Evolutionary conservation across 371 early-diverging fungal genomes (phyloP), one percentile per base, ranked within the genome.

Genomic region (Mortierella sp.): DNA sequence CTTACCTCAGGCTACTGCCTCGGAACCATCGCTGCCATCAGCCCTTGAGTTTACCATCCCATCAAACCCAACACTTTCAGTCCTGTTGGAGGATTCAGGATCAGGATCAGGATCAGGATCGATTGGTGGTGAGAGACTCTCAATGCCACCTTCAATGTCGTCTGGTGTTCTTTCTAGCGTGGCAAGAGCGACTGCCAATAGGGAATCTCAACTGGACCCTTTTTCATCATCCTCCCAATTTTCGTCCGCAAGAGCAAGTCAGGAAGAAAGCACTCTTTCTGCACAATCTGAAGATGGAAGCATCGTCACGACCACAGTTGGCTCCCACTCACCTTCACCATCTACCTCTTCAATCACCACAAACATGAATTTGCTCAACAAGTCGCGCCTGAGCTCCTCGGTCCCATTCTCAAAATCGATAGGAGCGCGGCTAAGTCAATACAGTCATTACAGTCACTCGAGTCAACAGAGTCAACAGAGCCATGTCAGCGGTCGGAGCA

Each of bases 391-490:
- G 14, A 67, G 72, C 20, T 47, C 72, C 14, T 77, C 71, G 2
- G 68, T 49, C 1, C 72, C 77, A 11, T 71, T 71, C 57, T 22
- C 71, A 14, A 77, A 71, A 28, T 71, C 77, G 37, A 64, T 67
- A 5, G 43, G 61, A 20, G 55, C 72, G 0, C 66, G 78, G 1
- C 63, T 77, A 24, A 78, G 78, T 20, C 73, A 73, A 32, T 66
- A 62, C 57, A 78, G 78, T 45, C 73, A 78, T 28, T 52, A 76
- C 54, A 67, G 71, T 26, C 78, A 78, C 37, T 73, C 74, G 22
- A 78, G 78, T 47, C 78, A 78, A 26, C 78, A 68, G 14, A 73
- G 74, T 49, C 73, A 73, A 26, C 73, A 72, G 11, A 78, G 78
- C 37, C 78, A 73, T 47, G 51, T 58, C 3, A 78, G 74, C 52